Percentiles rank a stretch among this genome's conserved stretches.
phyloP scores from a whole-genome alignment of 2,329 filamentous ascomycete genomes.

The Fusarium sterilihyphosum region DNA sequence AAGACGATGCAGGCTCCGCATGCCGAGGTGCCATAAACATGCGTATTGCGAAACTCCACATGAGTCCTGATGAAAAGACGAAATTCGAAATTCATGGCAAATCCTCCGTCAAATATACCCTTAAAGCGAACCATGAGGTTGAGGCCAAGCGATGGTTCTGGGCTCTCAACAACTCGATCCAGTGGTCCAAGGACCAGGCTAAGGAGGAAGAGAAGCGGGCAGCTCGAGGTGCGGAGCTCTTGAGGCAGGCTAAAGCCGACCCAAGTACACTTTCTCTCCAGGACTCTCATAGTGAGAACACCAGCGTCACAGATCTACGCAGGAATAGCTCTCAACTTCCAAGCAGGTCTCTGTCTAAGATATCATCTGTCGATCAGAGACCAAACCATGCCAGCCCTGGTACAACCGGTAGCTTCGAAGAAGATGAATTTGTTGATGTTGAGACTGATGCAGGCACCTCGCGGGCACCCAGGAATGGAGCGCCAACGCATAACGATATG shows the following conservation, averaged over 20 bases:
- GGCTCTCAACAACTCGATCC: slow-evolving; percentile 98
- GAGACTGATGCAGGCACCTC: slow-evolving; percentile 56
- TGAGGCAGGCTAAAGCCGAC: slow-evolving; percentile 83
- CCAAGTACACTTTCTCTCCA: slow-evolving; percentile 63
- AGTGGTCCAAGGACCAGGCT: slow-evolving; percentile 97
- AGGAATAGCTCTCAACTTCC: slow-evolving; percentile 57
- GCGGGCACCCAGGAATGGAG: slow-evolving; percentile 49
- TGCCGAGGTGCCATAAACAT: slow-evolving; percentile 99
- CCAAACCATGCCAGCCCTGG: slow-evolving; percentile 54
- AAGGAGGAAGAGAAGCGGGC: slow-evolving; percentile 86
- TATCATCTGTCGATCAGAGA: slow-evolving; percentile 45
- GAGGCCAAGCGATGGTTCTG: slow-evolving; percentile 99
- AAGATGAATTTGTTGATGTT: slow-evolving; percentile 62
- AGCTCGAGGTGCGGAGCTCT: slow-evolving; percentile 76
- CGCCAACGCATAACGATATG: slow-evolving; percentile 51
- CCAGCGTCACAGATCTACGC: slow-evolving; percentile 59
- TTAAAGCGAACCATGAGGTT: slow-evolving; percentile 97
- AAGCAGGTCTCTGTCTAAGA: slow-evolving; percentile 44
- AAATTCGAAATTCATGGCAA: slow-evolving; percentile 98
- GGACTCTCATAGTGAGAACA: slow-evolving; percentile 61
- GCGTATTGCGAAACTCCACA: slow-evolving; percentile 92
- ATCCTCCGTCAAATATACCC: slow-evolving; percentile 96
- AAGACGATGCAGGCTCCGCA: slow-evolving; percentile 95
- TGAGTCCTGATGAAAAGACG: slow-evolving; percentile 97
- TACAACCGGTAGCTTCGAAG: slow-evolving; percentile 60